Evolutionary conservation across 768 basidiomycete species (phyloP).

Genomic region (Mycena belliarum): DNA sequence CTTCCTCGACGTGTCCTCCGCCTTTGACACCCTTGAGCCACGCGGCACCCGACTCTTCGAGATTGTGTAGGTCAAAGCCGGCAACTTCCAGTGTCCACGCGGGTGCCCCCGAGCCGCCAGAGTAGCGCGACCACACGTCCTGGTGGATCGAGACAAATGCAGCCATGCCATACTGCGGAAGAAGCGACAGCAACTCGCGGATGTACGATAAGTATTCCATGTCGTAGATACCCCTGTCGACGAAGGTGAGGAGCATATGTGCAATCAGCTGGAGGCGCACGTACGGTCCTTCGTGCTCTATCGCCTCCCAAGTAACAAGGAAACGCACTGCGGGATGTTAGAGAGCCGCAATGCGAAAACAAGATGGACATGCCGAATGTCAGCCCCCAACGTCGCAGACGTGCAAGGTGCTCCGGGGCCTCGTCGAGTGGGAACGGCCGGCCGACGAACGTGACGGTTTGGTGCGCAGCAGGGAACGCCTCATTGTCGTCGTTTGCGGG

Average conservation of each 20-base stretch:
- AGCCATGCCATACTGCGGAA: constrained; percentile 71
- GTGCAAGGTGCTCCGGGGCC: constrained; percentile 79
- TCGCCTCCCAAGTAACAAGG: constrained; percentile 94
- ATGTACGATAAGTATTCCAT: constrained; percentile 81
- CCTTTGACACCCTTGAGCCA: constrained; percentile 82
- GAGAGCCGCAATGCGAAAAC: too few species aligned
- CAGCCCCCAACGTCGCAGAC: constrained; percentile 84
- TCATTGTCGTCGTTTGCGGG: constrained; percentile 69
- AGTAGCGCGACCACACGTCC: constrained; percentile 95
- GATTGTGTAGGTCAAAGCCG: constrained; percentile 79
- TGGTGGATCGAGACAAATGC: constrained; percentile 87
- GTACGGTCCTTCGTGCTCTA: constrained; percentile 92
- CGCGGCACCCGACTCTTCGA: constrained; percentile 85
- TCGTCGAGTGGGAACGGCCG: constrained; percentile 90
- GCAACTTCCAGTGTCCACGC: constrained; percentile 90
- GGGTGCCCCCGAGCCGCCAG: constrained; percentile 94
- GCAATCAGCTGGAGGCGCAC: constrained; percentile 31
- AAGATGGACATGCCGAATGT: constrained; percentile 51
- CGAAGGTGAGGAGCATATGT: background rate
- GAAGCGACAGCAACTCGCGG: constrained; percentile 60
- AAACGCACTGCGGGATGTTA: constrained; percentile 54
- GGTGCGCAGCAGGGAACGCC: constrained; percentile 64
- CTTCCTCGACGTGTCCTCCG: constrained; percentile 73
- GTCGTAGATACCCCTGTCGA: constrained; percentile 80
- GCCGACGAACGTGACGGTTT: constrained; percentile 80